Conservation (phyloP, 1,284 basidiomycete species). For the Sporisorium reilianum region DNA sequence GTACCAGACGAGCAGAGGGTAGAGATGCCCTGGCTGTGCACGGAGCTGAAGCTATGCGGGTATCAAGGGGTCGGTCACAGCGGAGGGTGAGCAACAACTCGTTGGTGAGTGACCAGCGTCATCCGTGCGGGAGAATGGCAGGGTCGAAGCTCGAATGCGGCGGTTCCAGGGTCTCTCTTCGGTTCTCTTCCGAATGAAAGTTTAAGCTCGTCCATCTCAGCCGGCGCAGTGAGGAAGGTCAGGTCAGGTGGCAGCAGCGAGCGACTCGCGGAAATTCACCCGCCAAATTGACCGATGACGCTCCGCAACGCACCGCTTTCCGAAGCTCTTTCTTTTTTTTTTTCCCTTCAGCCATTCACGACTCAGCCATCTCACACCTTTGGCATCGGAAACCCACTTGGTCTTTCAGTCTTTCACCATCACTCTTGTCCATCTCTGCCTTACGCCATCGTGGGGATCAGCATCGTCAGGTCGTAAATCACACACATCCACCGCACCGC, state of each 20-base stretch:
- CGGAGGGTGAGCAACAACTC: not conserved
- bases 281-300: constrained; percentile 37
- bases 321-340: not conserved
- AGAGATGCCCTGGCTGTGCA: not conserved
- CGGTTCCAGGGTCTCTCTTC: not conserved
- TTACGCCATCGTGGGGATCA: too few species aligned
- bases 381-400: not conserved
- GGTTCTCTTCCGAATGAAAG: constrained; percentile 1
- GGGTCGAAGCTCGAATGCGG: not conserved
- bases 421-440: not conserved
- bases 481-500: not conserved
- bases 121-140: not conserved
- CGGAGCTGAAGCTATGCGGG: not conserved
- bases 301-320: constrained; percentile 5
- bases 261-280: constrained; percentile 3
- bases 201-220: not conserved
- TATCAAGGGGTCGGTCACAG: not conserved
- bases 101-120: too few species aligned
- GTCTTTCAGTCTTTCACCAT: not conserved
- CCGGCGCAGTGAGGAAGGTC: too few species aligned
- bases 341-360: not conserved
- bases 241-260: constrained; percentile 2
- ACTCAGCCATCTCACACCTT: not conserved
- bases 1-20: not conserved
- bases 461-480: not conserved